Evolutionary conservation across 495 filamentous ascomycete genomes (phyloP).

Genomic region (Aspergillus asperescens): DNA sequence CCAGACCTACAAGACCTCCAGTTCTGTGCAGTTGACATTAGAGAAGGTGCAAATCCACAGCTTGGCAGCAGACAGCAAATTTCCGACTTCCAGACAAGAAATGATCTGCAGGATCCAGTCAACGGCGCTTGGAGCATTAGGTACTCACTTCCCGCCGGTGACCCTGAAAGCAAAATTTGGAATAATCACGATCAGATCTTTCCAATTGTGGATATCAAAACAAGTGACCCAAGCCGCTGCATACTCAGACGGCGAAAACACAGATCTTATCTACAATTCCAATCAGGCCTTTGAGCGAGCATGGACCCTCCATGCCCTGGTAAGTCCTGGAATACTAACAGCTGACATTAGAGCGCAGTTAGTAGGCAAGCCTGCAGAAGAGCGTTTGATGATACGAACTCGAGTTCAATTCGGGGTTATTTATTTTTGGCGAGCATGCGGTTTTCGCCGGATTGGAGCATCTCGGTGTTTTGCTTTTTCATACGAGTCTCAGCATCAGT

Average conservation of each 20-base stretch:
- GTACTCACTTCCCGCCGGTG: too few relatives aligned
- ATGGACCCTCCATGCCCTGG: constrained; percentile 21
- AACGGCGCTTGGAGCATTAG: too few relatives aligned
- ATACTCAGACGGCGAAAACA: constrained; percentile 7
- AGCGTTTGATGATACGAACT: constrained; percentile 10
- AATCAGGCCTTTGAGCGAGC: constrained; percentile 15
- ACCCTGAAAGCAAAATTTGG: too few relatives aligned
- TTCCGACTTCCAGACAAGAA: too few relatives aligned
- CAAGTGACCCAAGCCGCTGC: too few relatives aligned
- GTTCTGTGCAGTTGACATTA: too few relatives aligned
- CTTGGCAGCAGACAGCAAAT: too few relatives aligned
- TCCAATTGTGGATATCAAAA: too few relatives aligned
- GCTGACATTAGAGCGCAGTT: constrained; percentile 15
- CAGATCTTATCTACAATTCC: constrained; percentile 12
- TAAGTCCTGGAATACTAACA: constrained; percentile 20
- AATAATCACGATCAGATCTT: too few relatives aligned
- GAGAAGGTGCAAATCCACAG: too few relatives aligned
- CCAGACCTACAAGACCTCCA: too few relatives aligned
- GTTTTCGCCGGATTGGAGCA: constrained; percentile 25
- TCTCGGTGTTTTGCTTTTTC: constrained; percentile 24
- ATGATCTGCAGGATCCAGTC: too few relatives aligned
- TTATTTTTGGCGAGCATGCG: constrained; percentile 19
- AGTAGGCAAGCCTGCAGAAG: constrained; percentile 15
- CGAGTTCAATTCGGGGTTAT: constrained; percentile 10
- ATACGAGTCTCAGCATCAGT: constrained; percentile 19